Percentiles rank a stretch among this genome's conserved stretches.
phyloP scores from a whole-genome alignment of 805 yeast species.

The Starmerella apicola region DNA sequence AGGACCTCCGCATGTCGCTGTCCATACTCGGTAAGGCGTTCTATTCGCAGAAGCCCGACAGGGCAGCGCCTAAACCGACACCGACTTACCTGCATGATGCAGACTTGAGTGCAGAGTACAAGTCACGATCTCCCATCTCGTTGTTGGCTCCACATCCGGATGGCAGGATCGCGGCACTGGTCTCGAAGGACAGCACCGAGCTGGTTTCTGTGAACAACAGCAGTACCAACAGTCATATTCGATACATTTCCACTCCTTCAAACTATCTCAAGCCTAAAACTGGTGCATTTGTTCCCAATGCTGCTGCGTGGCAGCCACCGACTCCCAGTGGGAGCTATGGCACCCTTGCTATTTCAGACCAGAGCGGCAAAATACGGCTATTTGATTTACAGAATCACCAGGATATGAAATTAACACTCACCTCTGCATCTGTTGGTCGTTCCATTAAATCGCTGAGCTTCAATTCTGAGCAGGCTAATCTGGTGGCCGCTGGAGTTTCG shows the following conservation, averaged over 20 bases:
- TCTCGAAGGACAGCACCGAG: constrained; percentile 11
- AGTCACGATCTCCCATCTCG: constrained; percentile 2
- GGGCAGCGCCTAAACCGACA: background rate
- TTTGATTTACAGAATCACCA: constrained; percentile 27
- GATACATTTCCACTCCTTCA: no score
- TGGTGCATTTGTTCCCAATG: background rate
- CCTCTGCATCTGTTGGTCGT: constrained; percentile 25
- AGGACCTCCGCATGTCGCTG: constrained; percentile 17
- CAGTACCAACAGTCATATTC: no score
- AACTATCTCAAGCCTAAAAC: no score
- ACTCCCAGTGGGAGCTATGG: background rate
- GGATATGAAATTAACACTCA: constrained; percentile 1
- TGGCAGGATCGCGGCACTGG: constrained; percentile 6
- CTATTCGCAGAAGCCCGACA: constrained; percentile 1
- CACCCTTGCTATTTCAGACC: constrained; percentile 23
- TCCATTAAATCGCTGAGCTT: constrained; percentile 48
- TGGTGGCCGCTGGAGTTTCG: constrained; percentile 60
- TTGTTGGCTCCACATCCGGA: constrained; percentile 8
- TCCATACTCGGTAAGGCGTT: constrained; percentile 19
- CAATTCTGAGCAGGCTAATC: constrained; percentile 38
- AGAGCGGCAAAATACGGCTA: constrained; percentile 27
- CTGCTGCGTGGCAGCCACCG: constrained; percentile 2
- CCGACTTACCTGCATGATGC: background rate
- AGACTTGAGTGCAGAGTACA: background rate
- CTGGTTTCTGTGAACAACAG: constrained; percentile 11